phyloP scores from a whole-genome alignment of 164 flowering plant species.

The Vitis riparia region DNA sequence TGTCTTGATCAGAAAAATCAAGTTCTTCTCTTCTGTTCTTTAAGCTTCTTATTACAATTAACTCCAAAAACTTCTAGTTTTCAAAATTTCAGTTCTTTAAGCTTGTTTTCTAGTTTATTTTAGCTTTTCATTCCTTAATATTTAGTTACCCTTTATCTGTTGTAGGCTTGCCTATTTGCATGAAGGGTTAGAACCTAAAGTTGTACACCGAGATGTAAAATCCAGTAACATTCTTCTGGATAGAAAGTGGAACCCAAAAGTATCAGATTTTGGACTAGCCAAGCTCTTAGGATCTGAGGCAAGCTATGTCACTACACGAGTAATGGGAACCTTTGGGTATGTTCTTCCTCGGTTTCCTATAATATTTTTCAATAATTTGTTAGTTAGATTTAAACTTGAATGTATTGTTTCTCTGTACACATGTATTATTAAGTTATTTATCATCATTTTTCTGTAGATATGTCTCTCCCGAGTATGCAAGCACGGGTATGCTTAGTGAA shows the following conservation, averaged over 20 bases:
- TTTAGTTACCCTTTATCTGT: background rate
- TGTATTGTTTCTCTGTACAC: background rate
- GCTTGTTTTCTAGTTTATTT: background rate
- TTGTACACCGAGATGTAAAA: conserved; percentile 91
- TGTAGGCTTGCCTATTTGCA: conserved; percentile 86
- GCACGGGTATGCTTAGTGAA: conserved; percentile 92
- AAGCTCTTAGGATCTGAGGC: conserved; percentile 76
- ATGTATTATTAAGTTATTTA: background rate
- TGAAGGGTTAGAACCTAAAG: conserved; percentile 94
- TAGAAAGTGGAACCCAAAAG: conserved; percentile 75
- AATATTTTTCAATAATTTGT: background rate
- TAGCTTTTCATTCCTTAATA: background rate
- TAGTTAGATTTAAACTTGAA: background rate
- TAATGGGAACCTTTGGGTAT: conserved; percentile 94
- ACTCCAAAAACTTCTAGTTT: no score
- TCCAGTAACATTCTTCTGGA: conserved; percentile 91
- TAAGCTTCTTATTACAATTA: no score
- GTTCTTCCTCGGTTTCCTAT: conserved; percentile 24
- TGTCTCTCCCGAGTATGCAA: conserved; percentile 94
- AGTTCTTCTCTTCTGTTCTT: no score
- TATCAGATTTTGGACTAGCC: conserved; percentile 93
- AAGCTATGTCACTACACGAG: conserved; percentile 87
- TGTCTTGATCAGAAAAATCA: no score
- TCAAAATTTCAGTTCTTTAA: no score
- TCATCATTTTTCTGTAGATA: conserved; percentile 48